Base-by-base conservation (phyloP, 116 monocot species). In the Zostera marina region DNA sequence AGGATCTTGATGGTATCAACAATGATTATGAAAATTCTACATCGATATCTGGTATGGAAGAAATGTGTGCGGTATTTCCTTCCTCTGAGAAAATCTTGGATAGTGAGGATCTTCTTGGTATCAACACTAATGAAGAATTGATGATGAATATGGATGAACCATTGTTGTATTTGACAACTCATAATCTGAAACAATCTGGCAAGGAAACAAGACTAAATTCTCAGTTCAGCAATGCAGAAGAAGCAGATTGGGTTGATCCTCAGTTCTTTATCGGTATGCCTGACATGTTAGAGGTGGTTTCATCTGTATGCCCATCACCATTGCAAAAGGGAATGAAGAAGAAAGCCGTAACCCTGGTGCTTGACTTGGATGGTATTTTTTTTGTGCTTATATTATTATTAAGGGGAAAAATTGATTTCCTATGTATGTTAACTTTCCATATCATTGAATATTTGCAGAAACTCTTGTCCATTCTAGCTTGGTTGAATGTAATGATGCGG, bases 381-480 rank as follows among this genome's bases (percentile, higher is more conserved):
- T 32, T 32, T 32, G 4, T 32, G 32, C 32, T 1, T 32, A 32
- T 32, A 32, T 32, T n/a, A n/a, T n/a, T n/a, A 32, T 32, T 32
- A 32, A 54, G 32, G 8, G 1, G 40, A 41, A 58, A 17, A 58
- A 7, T 17, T 58, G 9, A 6, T 9, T 15, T 10, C 19, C n/a
- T 42, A 19, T 41, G 4, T 41, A 1, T 21, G 26, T 20, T 21
- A 23, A 7, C 0, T 10, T 17, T 53, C 10, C 3, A 21, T 58
- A 1, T 19, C 3, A 46, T 61, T 47, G 9, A 16, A n/a, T 65
- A 5, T 41, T 0, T 72, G 76, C 82, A 98, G 98, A 98, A 81
- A 98, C 98, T 41, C 90, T 98, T 47, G 86, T 98, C 0, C 98
- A 98, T 70, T 98, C 98, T 15, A 78, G 74, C 0, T 59, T 90